These are phyloP conservation scores for Amylocystis lapponica DNA, from an alignment of 768 basidiomycete genomes.

Conservation along the genomic window DNA sequence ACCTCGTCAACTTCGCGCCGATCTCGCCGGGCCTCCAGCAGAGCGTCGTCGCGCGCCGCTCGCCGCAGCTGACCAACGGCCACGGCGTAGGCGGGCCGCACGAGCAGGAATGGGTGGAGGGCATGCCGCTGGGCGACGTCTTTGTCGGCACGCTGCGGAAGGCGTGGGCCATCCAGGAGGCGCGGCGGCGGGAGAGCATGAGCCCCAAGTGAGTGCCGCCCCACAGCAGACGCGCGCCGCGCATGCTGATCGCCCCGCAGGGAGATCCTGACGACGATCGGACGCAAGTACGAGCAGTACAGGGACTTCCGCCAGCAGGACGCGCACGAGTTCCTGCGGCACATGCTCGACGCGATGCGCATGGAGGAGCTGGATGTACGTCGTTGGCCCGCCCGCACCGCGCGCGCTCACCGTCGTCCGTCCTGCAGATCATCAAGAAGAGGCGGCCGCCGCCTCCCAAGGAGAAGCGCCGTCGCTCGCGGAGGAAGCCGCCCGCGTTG, in stretches of 20 bases:
- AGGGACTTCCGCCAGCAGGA: conserved; percentile 95
- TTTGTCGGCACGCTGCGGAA: conserved; percentile 55
- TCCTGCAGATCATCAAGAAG: conserved; percentile 72
- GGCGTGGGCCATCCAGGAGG: conserved; percentile 60
- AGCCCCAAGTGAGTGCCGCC: conserved; percentile 57
- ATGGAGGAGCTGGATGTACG: conserved; percentile 92
- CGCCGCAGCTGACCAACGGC: conserved; percentile 67
- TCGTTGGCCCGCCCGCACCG: conserved; percentile 3
- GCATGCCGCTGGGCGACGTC: conserved; percentile 67
- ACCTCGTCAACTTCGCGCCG: conserved; percentile 50
- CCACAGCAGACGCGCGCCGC: neutral
- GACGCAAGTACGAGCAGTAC: conserved; percentile 90
- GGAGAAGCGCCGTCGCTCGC: conserved; percentile 27
- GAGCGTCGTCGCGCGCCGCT: conserved; percentile 33
- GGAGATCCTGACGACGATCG: conserved; percentile 58
- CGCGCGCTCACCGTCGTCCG: neutral
- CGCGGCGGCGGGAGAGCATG: conserved; percentile 43
- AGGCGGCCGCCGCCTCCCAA: conserved; percentile 43
- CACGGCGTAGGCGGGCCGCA: conserved; percentile 45
- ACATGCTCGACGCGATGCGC: conserved; percentile 84
- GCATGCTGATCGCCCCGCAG: conserved; percentile 28
- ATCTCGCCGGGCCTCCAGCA: conserved; percentile 41
- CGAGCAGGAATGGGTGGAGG: conserved; percentile 48
- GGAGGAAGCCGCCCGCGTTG: neutral
- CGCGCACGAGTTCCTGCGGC: conserved; percentile 88